A percentile compares a stretch with the other conserved stretches of the same genome.
Conservation (phyloP, 2,329 filamentous ascomycete species). For the Alternaria alternata region DNA sequence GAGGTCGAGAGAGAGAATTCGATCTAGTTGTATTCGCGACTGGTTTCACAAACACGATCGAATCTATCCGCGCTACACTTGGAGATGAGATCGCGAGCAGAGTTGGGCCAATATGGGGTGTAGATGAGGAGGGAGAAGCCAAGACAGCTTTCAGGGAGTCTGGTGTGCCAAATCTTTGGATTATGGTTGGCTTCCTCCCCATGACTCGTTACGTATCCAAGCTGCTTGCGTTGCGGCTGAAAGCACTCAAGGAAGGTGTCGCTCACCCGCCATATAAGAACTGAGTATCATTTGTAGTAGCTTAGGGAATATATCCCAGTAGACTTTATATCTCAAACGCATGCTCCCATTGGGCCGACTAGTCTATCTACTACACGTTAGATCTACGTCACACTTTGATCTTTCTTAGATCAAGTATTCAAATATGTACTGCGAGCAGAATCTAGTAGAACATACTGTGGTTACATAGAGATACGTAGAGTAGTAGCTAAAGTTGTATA, state of each 20-base stretch:
- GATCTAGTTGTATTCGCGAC: constrained; percentile 66
- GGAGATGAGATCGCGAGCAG: constrained; percentile 68
- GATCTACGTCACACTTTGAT: too few species aligned
- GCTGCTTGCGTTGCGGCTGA: constrained; percentile 15
- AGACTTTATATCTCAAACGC: too few species aligned
- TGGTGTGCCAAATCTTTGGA: constrained; percentile 18
- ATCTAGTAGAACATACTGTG: too few species aligned
- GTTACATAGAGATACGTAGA: too few species aligned
- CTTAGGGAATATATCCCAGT: not conserved
- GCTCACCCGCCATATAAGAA: not conserved
- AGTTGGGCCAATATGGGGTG: constrained; percentile 57
- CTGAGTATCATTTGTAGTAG: not conserved
- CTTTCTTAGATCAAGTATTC: too few species aligned
- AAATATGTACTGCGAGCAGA: too few species aligned
- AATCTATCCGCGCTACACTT: constrained; percentile 66
- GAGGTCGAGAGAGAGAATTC: constrained; percentile 64
- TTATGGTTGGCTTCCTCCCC: constrained; percentile 12
- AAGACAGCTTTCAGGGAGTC: constrained; percentile 24
- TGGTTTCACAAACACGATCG: constrained; percentile 72
- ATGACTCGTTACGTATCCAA: constrained; percentile 12
- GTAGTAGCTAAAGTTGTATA: too few species aligned
- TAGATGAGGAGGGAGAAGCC: constrained; percentile 48
- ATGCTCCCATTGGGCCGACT: too few species aligned
- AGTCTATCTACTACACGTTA: too few species aligned
- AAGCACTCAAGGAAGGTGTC: constrained; percentile 12